Evolutionary conservation across 768 basidiomycete genomes (phyloP), one percentile per base, ranked within the genome.

Genomic region (Agaricus subrufescens): DNA sequence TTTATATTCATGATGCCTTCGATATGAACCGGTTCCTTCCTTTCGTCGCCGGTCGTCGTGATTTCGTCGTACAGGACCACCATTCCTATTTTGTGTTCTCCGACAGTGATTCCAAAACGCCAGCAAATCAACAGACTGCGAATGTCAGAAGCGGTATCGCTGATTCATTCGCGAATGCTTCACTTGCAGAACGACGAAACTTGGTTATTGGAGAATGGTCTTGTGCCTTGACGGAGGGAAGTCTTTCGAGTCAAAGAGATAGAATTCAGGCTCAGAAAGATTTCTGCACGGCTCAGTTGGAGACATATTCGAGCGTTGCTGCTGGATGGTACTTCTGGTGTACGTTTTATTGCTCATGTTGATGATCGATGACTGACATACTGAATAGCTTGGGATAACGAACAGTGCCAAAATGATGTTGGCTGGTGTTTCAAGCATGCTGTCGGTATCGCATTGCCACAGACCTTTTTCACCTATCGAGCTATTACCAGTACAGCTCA

Each of bases 131-230:
- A 55, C 90, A 89, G 61, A 82, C 84, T 8, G 14, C 73, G 71
- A 67, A 77, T 65, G 45, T 87, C 70, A 8, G 68, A 65, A 54
- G 68, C 53, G 66, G 45, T 61, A 75, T 62, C 64, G 83, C 62
- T 59, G 67, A 66, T 63, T 73, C 63, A 47, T 65, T 65, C 61
- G 62, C 62, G 11, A 56, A 53, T 1, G 65, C 67, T 1, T 67
- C 70, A 7, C 49, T 43, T 12, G 61, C 62, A 42, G 62, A 69
- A 44, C 67, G 62, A 8, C 62, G 72, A 8, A 84, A 84, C 23
- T 66, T 94, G 11, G 76, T 94, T n/a, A 77, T 93, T 2, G 90
- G 81, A 25, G 91, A 94, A 65, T 94, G 85, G 83, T 89, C 87
- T n/a, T 89, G 85, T 23, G 87, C 86, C 0, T 71, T 93, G 58